phyloP scores from a whole-genome alignment of 2,329 filamentous ascomycete species.

The Fusarium pseudograminearum region DNA sequence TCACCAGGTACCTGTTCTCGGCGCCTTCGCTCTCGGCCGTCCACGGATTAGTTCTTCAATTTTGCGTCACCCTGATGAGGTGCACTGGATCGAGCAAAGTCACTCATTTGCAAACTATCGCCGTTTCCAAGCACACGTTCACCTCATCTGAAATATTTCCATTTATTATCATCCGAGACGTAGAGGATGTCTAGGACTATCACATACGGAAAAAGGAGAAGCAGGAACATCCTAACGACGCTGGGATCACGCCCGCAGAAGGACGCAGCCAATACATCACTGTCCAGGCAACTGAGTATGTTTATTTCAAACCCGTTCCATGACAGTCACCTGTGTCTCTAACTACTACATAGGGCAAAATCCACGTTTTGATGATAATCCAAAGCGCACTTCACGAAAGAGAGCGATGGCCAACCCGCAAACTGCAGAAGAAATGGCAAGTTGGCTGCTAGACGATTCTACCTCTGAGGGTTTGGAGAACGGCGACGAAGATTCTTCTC shows the following conservation, averaged over 20 bases:
- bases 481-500: constrained; percentile 4
- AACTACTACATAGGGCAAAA: constrained; percentile 9
- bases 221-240: constrained; percentile 45
- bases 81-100: constrained; percentile 1
- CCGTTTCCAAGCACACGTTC: background rate
- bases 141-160: background rate
- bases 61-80: constrained; percentile 14
- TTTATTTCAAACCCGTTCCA: background rate
- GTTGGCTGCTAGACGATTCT: constrained; percentile 48
- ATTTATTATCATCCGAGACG: background rate
- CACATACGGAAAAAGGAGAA: constrained; percentile 51
- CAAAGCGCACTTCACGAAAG: constrained; percentile 27
- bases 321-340: background rate
- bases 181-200: constrained; percentile 43
- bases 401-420: constrained; percentile 10
- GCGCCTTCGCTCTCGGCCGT: background rate
- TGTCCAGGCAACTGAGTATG: constrained; percentile 38
- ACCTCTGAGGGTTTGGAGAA: constrained; percentile 17
- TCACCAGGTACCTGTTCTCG: background rate
- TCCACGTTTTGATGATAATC: constrained; percentile 1
- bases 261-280: constrained; percentile 27
- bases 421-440: constrained; percentile 49
- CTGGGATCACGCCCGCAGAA: constrained; percentile 48
- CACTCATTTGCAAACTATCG: background rate
- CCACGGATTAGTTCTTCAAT: background rate